Percentiles rank a stretch among this genome's conserved stretches.
These are phyloP conservation scores for Dryas octopetala DNA, from an alignment of 306 rosid genomes.

Conservation along the genomic window DNA sequence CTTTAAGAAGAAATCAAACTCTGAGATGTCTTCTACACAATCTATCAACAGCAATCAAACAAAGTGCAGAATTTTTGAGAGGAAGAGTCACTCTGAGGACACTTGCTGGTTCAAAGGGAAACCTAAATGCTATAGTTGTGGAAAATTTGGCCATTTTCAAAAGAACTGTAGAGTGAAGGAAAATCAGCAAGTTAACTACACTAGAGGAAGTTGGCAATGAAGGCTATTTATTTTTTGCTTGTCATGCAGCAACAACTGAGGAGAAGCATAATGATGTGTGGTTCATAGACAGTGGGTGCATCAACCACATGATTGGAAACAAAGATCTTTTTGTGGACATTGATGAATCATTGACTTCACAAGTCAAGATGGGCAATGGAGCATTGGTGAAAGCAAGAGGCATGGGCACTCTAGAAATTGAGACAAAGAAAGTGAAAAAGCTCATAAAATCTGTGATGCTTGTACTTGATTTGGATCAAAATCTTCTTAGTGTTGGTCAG, in stretches of 20 bases:
- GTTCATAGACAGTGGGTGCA: not conserved
- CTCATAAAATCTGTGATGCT: not conserved
- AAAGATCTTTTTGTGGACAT: not conserved
- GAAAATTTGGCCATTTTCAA: not conserved
- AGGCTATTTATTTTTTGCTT: not conserved
- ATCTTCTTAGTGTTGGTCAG: not conserved
- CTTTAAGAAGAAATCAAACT: no score
- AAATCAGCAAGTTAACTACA: not conserved
- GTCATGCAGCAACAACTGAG: not conserved
- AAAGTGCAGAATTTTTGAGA: not conserved
- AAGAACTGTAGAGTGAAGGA: not conserved
- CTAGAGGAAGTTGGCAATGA: not conserved
- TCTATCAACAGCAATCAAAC: no score
- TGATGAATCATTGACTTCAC: no score
- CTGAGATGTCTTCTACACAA: no score
- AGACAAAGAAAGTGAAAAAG: not conserved
- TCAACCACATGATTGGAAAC: slow-evolving; percentile 14
- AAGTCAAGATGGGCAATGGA: not conserved
- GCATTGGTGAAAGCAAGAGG: not conserved
- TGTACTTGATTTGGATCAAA: not conserved
- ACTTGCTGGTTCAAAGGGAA: not conserved
- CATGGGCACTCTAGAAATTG: not conserved
- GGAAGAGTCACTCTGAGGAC: not conserved
- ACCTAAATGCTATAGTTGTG: not conserved
- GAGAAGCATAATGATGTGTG: not conserved